Conservation (phyloP, 768 basidiomycete species). For the Boletus sp. region DNA sequence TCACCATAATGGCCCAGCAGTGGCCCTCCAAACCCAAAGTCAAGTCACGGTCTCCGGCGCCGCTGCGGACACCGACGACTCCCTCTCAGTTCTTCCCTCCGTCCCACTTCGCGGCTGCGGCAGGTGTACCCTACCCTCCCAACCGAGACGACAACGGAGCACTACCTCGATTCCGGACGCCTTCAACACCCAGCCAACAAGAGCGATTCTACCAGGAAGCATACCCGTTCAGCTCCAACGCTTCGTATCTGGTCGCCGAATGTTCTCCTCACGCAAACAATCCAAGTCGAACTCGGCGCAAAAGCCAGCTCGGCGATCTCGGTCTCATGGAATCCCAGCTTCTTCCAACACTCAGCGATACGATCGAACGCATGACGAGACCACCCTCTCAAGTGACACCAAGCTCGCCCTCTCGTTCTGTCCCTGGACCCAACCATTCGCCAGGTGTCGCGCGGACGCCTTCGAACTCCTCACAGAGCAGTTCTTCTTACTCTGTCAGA, state of each 20-base stretch:
- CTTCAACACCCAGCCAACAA: conserved; percentile 3
- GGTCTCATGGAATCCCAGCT: conserved; percentile 62
- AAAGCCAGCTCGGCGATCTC: conserved; percentile 48
- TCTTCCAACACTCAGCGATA: conserved; percentile 67
- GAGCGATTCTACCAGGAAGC: background rate
- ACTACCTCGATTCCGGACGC: background rate
- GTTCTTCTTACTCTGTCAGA: conserved; percentile 11
- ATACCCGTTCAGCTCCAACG: conserved; percentile 17
- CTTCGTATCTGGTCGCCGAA: conserved; percentile 4
- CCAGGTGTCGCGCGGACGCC: conserved; percentile 13
- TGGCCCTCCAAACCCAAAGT: conserved; percentile 26
- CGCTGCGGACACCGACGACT: conserved; percentile 25
- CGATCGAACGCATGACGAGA: conserved; percentile 70
- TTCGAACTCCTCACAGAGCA: conserved; percentile 19
- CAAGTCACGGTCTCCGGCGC: conserved; percentile 43
- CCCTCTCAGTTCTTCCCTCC: conserved; percentile 48
- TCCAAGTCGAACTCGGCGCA: conserved; percentile 20
- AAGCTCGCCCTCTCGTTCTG: conserved; percentile 6
- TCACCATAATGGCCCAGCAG: conserved; percentile 9
- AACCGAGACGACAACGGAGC: conserved; percentile 3
- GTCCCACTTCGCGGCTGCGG: conserved; percentile 54
- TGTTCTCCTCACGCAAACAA: background rate
- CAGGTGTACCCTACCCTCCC: conserved; percentile 32
- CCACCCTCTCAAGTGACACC: conserved; percentile 36
- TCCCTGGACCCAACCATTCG: background rate